Conservation (phyloP, 441 rosid genomes). For the Viola pubescens region DNA sequence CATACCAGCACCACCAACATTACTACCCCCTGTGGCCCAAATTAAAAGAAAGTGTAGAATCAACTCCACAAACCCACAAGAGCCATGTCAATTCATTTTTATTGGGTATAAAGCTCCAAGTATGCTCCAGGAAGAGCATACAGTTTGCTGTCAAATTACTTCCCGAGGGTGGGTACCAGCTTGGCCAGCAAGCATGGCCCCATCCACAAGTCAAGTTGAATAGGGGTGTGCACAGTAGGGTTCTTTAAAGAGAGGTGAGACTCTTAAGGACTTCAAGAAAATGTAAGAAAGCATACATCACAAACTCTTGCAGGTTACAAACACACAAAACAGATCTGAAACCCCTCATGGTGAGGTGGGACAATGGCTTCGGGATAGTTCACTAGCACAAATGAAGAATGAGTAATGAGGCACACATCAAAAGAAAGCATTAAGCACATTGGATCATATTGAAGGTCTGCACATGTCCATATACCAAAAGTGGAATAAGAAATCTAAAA, state of each 20-base stretch:
- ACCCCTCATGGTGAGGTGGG: too few species aligned
- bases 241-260: neutral
- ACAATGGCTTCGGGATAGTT: too few species aligned
- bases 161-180: neutral
- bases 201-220: neutral
- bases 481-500: slow-evolving; percentile 4
- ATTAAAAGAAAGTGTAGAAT: too few species aligned
- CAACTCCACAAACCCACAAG: too few species aligned
- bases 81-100: neutral
- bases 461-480: neutral
- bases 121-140: neutral
- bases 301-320: neutral
- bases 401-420: too few species aligned
- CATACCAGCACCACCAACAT: too few species aligned
- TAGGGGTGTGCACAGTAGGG: neutral
- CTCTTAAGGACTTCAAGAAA: slow-evolving; percentile 1
- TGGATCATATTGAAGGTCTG: too few species aligned
- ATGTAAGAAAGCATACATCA: neutral
- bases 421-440: too few species aligned
- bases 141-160: slow-evolving; percentile 1
- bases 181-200: neutral
- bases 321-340: neutral
- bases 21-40: too few species aligned
- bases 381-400: too few species aligned
- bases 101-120: neutral